These are phyloP conservation scores for Phytophthora rubi DNA, from an alignment of 352 stramenopile genomes.

Conservation along the genomic window DNA sequence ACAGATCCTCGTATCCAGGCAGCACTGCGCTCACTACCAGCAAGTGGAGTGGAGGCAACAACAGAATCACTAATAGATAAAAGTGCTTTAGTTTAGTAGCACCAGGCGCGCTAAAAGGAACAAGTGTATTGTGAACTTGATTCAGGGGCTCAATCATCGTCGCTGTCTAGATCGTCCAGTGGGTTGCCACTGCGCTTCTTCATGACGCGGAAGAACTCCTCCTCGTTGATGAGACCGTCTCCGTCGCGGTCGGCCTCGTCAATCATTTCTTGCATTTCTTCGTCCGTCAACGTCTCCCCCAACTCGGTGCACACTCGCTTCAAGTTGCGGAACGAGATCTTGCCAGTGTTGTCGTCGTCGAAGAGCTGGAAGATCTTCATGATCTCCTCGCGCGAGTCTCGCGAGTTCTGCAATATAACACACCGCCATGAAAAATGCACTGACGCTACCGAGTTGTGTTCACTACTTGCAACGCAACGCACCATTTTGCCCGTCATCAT, in stretches of 20 bases:
- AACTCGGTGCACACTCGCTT: constrained; percentile 93
- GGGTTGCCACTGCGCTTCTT: constrained; percentile 95
- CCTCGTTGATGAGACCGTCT: constrained; percentile 94
- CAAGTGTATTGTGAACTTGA: background rate
- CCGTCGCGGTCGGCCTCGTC: constrained; percentile 94
- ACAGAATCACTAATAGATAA: constrained; percentile 36
- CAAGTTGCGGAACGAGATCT: constrained; percentile 96
- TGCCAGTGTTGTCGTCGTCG: constrained; percentile 94
- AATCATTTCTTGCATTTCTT: constrained; percentile 95
- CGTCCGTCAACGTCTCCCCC: constrained; percentile 70
- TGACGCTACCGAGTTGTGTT: background rate
- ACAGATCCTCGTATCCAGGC: constrained; percentile 21
- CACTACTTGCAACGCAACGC: background rate
- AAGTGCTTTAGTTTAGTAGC: constrained; percentile 24
- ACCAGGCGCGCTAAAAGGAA: background rate
- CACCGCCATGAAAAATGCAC: background rate
- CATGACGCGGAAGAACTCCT: constrained; percentile 97
- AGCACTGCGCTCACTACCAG: constrained; percentile 14
- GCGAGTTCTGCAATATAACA: constrained; percentile 52
- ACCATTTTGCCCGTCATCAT: constrained; percentile 96
- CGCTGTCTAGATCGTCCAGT: constrained; percentile 90
- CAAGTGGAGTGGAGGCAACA: constrained; percentile 12
- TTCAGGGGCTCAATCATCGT: constrained; percentile 74
- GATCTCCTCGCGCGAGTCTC: constrained; percentile 92
- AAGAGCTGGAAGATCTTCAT: constrained; percentile 96